Percentiles rank a stretch among this genome's conserved stretches.
Evolutionary conservation across 116 monocot species (phyloP).

Genomic region (Papilionanthe hybrid): DNA sequence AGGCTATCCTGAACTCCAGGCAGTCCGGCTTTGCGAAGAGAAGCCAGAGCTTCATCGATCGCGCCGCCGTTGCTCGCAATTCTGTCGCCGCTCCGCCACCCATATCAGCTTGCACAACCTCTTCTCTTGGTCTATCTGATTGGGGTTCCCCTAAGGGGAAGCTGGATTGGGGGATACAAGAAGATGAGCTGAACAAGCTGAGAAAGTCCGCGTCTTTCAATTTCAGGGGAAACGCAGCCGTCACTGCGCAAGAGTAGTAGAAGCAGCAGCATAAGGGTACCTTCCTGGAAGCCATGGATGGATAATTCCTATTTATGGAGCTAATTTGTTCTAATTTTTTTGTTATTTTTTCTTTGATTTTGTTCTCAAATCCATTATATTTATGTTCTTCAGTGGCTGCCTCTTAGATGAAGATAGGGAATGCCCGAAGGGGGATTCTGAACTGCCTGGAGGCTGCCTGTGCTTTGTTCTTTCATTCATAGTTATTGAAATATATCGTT

Average conservation of each 20-base stretch:
- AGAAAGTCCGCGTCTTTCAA: slow-evolving; percentile 73
- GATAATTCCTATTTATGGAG: neutral
- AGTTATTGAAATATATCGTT: neutral
- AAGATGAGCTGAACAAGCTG: slow-evolving; percentile 83
- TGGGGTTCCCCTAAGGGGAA: slow-evolving; percentile 47
- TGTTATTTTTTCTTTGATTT: neutral
- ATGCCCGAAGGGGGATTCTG: slow-evolving; percentile 9
- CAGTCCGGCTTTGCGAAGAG: slow-evolving; percentile 65
- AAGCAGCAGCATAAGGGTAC: slow-evolving; percentile 22
- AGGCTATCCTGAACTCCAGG: slow-evolving; percentile 70
- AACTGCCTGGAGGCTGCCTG: neutral
- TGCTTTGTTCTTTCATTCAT: slow-evolving; percentile 9
- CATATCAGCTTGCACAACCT: neutral
- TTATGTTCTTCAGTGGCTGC: neutral
- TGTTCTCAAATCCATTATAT: neutral
- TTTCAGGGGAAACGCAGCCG: slow-evolving; percentile 25
- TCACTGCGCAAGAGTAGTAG: neutral
- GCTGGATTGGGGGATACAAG: slow-evolving; percentile 84
- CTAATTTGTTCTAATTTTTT: neutral
- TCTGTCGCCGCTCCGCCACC: slow-evolving; percentile 9
- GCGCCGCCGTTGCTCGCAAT: slow-evolving; percentile 34
- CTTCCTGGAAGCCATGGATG: neutral
- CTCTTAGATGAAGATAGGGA: neutral
- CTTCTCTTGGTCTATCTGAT: no score
- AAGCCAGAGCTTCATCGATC: slow-evolving; percentile 93